phyloP scores from a whole-genome alignment of 2,329 filamentous ascomycete genomes.

The Pyricularia grisea region DNA sequence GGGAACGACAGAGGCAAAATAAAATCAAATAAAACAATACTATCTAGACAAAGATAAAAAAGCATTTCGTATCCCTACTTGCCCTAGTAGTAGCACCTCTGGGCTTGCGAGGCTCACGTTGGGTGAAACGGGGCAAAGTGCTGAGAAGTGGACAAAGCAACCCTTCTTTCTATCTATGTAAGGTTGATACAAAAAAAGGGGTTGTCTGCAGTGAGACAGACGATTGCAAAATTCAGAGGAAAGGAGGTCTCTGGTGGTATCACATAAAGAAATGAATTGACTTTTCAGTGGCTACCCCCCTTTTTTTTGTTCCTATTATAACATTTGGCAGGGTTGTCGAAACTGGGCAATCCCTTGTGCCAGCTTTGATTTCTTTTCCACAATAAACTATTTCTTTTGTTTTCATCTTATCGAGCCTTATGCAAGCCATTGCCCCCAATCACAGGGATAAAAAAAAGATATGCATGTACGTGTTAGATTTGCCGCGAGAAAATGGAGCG shows the following conservation, averaged over 20 bases:
- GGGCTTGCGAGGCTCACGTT: background rate
- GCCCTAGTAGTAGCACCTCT: background rate
- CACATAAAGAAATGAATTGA: background rate
- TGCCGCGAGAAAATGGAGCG: background rate
- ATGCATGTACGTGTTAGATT: background rate
- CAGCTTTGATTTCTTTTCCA: background rate
- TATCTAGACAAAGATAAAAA: background rate
- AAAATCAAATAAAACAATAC: background rate
- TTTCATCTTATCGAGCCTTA: background rate
- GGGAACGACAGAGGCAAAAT: background rate
- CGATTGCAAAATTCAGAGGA: background rate
- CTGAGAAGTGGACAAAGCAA: background rate
- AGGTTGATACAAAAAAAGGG: background rate
- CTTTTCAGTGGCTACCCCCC: background rate
- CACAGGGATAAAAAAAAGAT: background rate
- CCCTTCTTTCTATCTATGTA: background rate
- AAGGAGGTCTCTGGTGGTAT: background rate
- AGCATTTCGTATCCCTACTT: too few species aligned
- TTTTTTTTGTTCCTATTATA: background rate
- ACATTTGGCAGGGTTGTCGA: background rate
- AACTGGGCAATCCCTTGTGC: background rate
- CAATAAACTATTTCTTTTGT: background rate
- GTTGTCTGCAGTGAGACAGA: background rate
- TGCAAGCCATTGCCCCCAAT: background rate
- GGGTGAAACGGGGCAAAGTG: background rate